Base-by-base conservation (phyloP, 2,329 filamentous ascomycete genomes). In the Aureobasidium sp. region DNA sequence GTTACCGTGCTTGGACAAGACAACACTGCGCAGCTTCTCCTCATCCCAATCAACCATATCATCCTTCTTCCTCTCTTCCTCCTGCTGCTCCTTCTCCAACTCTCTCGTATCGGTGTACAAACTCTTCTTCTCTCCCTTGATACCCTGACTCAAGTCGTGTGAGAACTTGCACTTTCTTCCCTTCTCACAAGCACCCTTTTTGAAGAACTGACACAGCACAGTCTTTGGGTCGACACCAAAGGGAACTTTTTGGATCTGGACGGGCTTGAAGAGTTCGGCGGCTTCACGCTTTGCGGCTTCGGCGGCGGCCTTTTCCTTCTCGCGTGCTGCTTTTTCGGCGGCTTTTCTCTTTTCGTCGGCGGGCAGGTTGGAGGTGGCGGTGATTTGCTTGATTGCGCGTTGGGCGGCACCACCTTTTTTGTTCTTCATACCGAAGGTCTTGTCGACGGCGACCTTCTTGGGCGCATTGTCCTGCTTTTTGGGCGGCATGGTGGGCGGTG, bases 341-440 rank as follows among this genome's bases (percentile, higher is more conserved):
- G 83, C 82, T 73, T 87, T 96, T 70, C 82, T 84, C 82, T 97
- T 97, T 75, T 94, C 88, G 63, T 97, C 93, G 26, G 90, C 85
- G n/a, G 83, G 88, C 65, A 91, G 90, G 69, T 88, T 86, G 59
- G 87, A 83, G 70, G 92, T 88, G 51, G 87, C 83, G 68, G 87
- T 79, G 74, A 99, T 84, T 71, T 92, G 89, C 63, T 89, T 87
- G 73, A 99, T 97, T 69, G 92, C 86, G 77, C 87, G 96, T 78
- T 97, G 90, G 61, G 92, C 93, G 59, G 85, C 87, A 63, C 86
- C 88, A 69, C 94, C 94, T 82, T 97, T 99, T 82, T 99, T 99
- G 74, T 99, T 99, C 80, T 99, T 99, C 94, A 99, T 97, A 70
- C 94, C 94, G 82, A 99, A 99, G 53, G 94, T 96, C 80, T 93